Evolutionary conservation across 768 basidiomycete species (phyloP).

Genomic region (Lentinula sp.): DNA sequence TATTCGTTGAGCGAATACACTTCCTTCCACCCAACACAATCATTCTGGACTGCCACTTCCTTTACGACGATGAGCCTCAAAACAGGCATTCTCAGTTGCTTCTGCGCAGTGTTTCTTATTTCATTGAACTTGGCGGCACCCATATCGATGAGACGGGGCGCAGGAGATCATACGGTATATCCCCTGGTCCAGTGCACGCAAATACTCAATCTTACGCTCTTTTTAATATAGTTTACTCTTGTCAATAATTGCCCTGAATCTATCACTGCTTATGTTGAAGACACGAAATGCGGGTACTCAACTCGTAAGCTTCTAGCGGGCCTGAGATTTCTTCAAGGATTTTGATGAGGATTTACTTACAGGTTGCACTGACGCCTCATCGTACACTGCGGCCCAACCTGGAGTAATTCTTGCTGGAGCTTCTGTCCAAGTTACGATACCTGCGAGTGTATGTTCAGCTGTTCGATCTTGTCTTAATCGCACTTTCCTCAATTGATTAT

Average conservation of each 20-base stretch:
- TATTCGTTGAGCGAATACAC: conserved; percentile 5
- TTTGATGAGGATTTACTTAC: not conserved
- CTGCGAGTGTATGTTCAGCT: not conserved
- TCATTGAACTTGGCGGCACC: not conserved
- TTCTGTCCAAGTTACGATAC: not conserved
- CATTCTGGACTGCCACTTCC: not conserved
- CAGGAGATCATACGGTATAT: not conserved
- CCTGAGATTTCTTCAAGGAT: not conserved
- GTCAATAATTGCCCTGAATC: not conserved
- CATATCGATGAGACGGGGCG: not conserved
- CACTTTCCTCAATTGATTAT: not conserved
- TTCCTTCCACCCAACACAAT: not conserved
- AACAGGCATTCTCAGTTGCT: not conserved
- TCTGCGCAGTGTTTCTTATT: not conserved
- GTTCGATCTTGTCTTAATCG: no score
- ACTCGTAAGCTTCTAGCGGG: not conserved
- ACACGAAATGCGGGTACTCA: conserved; percentile 1
- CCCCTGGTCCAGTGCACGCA: not conserved
- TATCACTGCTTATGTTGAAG: not conserved
- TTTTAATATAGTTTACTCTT: not conserved
- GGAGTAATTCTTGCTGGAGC: not conserved
- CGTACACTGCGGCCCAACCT: conserved; percentile 3
- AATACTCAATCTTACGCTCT: no score
- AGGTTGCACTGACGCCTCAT: not conserved
- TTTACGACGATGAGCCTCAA: not conserved